phyloP scores from a whole-genome alignment of 148 eudicot species.

The Hydrangea macrophylla region DNA sequence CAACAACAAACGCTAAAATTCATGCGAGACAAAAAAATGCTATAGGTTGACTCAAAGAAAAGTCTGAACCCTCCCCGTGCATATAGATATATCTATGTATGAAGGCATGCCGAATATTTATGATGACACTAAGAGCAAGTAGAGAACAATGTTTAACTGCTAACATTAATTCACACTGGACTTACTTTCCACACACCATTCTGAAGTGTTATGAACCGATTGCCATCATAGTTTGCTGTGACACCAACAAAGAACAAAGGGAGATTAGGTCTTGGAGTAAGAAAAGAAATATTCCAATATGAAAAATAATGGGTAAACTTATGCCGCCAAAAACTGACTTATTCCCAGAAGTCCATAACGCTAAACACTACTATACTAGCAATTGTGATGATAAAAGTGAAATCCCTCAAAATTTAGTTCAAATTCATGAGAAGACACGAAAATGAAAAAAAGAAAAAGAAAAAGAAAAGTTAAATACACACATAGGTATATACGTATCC shows the following conservation, averaged over 20 bases:
- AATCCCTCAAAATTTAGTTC: no score
- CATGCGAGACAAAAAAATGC: slow-evolving; percentile 4
- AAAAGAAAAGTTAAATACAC: no score
- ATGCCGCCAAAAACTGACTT: no score
- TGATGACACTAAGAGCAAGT: not conserved
- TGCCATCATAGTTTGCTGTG: slow-evolving; percentile 86
- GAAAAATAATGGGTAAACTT: no score
- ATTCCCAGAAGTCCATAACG: no score
- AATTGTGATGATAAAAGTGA: no score
- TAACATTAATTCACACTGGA: not conserved
- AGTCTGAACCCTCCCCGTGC: not conserved
- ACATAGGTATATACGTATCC: no score
- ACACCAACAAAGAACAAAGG: slow-evolving; percentile 19
- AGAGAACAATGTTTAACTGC: not conserved
- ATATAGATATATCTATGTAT: not conserved
- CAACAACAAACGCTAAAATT: slow-evolving; percentile 7
- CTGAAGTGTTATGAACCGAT: slow-evolving; percentile 71
- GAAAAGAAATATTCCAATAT: no score
- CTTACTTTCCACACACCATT: slow-evolving; percentile 87
- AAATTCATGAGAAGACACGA: no score
- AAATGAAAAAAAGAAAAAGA: no score
- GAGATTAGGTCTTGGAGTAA: slow-evolving; percentile 12
- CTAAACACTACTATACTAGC: no score
- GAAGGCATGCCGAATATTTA: not conserved
- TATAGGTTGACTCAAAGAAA: slow-evolving; percentile 4